Percentiles rank a stretch among this genome's conserved stretches.
Conservation (phyloP, 805 yeast genomes). For the Wickerhamiella azyma region DNA sequence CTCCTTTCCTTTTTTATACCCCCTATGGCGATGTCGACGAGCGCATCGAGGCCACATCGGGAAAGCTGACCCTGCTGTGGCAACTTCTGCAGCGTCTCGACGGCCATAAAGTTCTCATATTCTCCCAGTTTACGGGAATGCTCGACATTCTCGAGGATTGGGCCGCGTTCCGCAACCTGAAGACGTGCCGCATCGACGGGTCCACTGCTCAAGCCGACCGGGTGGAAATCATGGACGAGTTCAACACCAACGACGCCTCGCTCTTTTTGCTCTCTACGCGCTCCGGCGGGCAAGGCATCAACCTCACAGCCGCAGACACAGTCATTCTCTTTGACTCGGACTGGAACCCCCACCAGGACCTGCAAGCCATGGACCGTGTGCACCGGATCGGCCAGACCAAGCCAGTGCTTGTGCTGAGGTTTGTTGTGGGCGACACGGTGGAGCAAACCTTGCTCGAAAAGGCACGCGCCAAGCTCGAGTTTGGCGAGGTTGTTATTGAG, state of each 20-base stretch:
- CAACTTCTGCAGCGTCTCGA: constrained; percentile 42
- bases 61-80: constrained; percentile 59
- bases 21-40: constrained; percentile 46
- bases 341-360: constrained; percentile 95
- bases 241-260: constrained; percentile 28
- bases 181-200: constrained; percentile 63
- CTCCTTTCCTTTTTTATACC: constrained; percentile 71
- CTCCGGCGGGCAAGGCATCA: constrained; percentile 91
- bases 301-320: constrained; percentile 74
- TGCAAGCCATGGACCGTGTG: constrained; percentile 92
- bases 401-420: constrained; percentile 71
- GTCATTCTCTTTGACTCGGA: constrained; percentile 85
- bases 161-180: constrained; percentile 37
- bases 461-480: constrained; percentile 65
- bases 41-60: constrained; percentile 41
- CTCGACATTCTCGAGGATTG: constrained; percentile 73
- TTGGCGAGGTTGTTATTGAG: constrained; percentile 65
- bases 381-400: constrained; percentile 83
- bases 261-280: constrained; percentile 76
- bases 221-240: constrained; percentile 45
- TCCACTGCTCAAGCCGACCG: constrained; percentile 51
- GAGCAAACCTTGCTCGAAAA: constrained; percentile 71
- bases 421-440: constrained; percentile 63
- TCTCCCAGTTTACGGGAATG: constrained; percentile 75
- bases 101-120: constrained; percentile 62